phyloP scores from a whole-genome alignment of 805 yeast species.

The Sugiyamaella boreocaroliniensis region DNA sequence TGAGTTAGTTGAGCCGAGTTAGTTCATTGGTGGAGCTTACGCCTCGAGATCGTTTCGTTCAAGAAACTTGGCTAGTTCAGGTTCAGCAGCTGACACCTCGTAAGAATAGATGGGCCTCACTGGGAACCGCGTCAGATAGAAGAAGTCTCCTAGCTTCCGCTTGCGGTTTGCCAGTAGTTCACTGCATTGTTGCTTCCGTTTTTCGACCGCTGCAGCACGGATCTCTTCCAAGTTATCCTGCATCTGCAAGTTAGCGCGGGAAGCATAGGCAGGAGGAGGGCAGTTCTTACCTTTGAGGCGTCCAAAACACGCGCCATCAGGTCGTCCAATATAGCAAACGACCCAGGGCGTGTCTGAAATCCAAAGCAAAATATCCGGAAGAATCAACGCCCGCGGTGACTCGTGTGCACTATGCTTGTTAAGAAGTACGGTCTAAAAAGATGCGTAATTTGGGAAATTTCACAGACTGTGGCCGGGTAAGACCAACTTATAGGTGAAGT shows the following conservation, averaged over 20 bases:
- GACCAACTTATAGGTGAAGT: too few species aligned
- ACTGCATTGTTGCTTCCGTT: conserved; percentile 38
- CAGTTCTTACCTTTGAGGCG: not conserved
- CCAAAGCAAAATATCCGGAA: not conserved
- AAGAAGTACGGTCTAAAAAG: not conserved
- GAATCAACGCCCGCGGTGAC: too few species aligned
- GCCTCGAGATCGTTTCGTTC: conserved; percentile 47
- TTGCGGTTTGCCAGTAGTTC: conserved; percentile 47
- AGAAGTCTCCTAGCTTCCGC: conserved; percentile 54
- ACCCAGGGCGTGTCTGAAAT: not conserved
- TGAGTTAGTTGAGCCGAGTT: conserved; percentile 1
- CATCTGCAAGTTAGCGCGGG: not conserved
- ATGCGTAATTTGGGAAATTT: not conserved
- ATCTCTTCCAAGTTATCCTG: conserved; percentile 31
- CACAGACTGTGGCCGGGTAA: not conserved
- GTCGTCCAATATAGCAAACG: not conserved
- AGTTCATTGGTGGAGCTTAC: conserved; percentile 29
- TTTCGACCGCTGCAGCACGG: conserved; percentile 42
- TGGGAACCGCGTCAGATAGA: conserved; percentile 50
- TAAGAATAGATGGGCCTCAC: conserved; percentile 39
- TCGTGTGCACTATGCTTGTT: too few species aligned
- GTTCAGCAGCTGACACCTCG: conserved; percentile 35
- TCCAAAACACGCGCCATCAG: not conserved
- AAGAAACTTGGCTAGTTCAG: conserved; percentile 40
- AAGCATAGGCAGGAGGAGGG: not conserved